Base-by-base conservation (phyloP, 306 rosid species). In the Quercus alba region DNA sequence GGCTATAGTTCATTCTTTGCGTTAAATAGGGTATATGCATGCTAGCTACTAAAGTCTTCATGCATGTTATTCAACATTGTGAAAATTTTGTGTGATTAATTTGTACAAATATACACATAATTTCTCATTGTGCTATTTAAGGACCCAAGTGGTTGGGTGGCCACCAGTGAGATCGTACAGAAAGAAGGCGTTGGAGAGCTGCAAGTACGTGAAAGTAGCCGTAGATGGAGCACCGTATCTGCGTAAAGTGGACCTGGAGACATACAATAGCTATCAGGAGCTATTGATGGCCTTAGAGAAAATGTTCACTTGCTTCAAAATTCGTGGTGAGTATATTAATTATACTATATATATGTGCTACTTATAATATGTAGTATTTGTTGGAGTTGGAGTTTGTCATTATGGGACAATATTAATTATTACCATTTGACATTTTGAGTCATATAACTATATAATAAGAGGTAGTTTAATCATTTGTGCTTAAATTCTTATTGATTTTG, bases 191-290 rank as follows among this genome's bases (percentile, higher is more conserved):
- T n/a, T 79, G 75, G 76, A n/a, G 71, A 30, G 51, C 51, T 26
- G 70, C 44, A 79, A 72, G 62, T 66, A 75, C 76, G 84, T 84
- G 10, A 80, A 80, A 49, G 87, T 84, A 35, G 78, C 79, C 3
- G 84, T 71, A 5, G 84, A 80, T 30, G 87, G 84, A 64, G 84
- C 84, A 56, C 81, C 84, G 1, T 80, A 56, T 44, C 61, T 76
- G 54, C 72, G 87, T 4, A 84, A 84, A 64, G 44, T 84, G 10
- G 73, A 80, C 44, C 51, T 84, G 19, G 87, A 80, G 73, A 62
- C 28, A 63, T 84, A 72, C 64, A 12, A 35, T 31, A 56, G 54
- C 38, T 84, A 84, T 28, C 56, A 72, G 10, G 68, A 72, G 76
- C 76, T 84, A 4, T 73, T 80, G 46, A 76, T 6, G 66, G 81